Evolutionary conservation across 2,329 filamentous ascomycete genomes (phyloP), one percentile per base, ranked within the genome.

Genomic region (Colletotrichum cuscutae): DNA sequence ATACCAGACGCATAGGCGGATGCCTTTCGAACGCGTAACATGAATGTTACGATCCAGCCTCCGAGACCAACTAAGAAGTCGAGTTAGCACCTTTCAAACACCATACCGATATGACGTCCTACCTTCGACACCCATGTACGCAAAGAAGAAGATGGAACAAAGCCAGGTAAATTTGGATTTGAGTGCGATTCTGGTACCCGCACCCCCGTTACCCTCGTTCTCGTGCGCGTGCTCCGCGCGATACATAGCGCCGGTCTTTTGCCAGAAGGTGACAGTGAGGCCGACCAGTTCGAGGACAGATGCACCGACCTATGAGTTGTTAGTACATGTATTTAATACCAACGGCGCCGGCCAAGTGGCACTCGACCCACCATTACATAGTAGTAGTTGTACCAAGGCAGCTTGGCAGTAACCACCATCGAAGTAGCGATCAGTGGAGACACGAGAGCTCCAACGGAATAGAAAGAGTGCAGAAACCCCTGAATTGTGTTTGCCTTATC

Each of bases 11-110:
- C 89, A 76, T 94, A 94, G 0, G 89, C 82, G 2, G 83, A 86
- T 1, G 90, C 93, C 6, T 91, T 82, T 15, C 94, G 88, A 11
- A 94, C 90, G 13, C 89, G 88, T 6, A 94, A 89, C 92, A 95
- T 95, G 79, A 95, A 95, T 0, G 91, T 91, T 42, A 94, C 91
- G 42, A 95, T 91, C 94, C 94, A 96, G 4, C 94, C 94, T 26
- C 93, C 92, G 1, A 95, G 86, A 0, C 90, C 91, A 62, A 93
- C 83, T 84, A 19, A 0, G 3, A 22, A 22, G 8, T 1, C 8
- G 19, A 19, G 22, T 78, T 32, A 80, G 72, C 13, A 26, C 8
- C n/a, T 2, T 19, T 13, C 8, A 13, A 32, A 35, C 5, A 19
- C 28, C 4, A 9, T 1, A 11, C 2, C 1, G 13, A 9, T 5